Evolutionary conservation across 1,284 basidiomycete genomes (phyloP), one percentile per base, ranked within the genome.

Genomic region (Sporisorium graminicola): DNA sequence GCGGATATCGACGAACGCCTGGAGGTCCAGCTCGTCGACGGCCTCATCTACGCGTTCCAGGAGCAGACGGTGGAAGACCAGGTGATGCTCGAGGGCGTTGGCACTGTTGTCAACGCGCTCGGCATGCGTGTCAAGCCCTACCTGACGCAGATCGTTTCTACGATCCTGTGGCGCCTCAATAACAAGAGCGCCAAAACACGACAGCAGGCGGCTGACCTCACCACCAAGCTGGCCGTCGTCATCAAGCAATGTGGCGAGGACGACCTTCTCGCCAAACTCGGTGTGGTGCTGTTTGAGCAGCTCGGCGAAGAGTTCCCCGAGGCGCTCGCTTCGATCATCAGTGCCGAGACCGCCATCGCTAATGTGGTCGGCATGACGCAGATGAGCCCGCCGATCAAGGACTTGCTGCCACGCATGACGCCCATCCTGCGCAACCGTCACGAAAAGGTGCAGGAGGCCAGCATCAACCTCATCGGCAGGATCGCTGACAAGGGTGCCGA

Each of bases 321-420:
- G 86, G 97, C 96, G 0, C 90, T 99, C 26, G 97, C 71, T 51
- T 96, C 94, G 88, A 98, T 99, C 87, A 99, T 99, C 86, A 94
- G 95, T 52, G 97, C 97, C 52, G 94, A 97, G 86, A 95, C 94
- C 75, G 95, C 96, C 52, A 99, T 99, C 83, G 97, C 97, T 77
- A 99, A 99, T 82, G 97, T 99, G 35, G 95, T 99, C 70, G 97
- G 97, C 87, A 99, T 99, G 97, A 98, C 96, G 13, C 94, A 98
- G 87, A 99, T 99, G 97, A 98, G 97, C 86, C 97, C 97, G 20
- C 97, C 95, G 0, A 95, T 99, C 53, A 99, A 99, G 87, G 97
- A 99, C 89, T 91, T 99, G 61, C 86, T 99, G 43, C 97, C 97
- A 22, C 94, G 97, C 69, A 98, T 99, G 96, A 99, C 96, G 1